phyloP scores from a whole-genome alignment of 305 asterid genomes.

The Solanum aculeatissimum region DNA sequence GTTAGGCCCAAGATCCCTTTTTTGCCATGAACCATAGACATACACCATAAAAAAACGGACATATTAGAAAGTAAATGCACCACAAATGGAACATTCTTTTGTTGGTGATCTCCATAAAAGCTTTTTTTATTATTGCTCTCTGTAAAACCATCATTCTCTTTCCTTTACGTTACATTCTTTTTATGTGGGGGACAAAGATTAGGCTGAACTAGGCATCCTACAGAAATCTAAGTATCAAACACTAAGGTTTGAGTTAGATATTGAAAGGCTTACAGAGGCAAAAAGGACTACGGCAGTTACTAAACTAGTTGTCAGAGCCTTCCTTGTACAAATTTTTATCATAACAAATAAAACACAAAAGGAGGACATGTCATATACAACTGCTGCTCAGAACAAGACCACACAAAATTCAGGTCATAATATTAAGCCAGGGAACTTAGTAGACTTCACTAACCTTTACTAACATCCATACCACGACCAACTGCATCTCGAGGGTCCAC shows the following conservation, averaged over 20 bases:
- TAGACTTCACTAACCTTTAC: conserved; percentile 51
- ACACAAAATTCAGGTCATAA: not conserved
- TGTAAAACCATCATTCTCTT: not conserved
- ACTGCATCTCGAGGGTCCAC: conserved; percentile 83
- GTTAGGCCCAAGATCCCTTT: not conserved
- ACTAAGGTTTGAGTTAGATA: not conserved
- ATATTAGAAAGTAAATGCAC: not conserved
- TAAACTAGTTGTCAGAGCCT: not conserved
- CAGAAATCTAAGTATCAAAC: not conserved
- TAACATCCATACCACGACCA: conserved; percentile 84
- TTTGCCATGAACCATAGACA: not conserved
- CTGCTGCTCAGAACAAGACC: not conserved
- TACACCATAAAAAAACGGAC: not conserved
- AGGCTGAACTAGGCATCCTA: not conserved
- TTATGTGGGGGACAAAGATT: not conserved
- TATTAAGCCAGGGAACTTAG: not conserved
- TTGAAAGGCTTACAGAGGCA: not conserved
- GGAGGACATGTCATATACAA: not conserved
- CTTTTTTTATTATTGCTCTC: not conserved
- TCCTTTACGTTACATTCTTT: not conserved
- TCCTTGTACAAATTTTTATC: not conserved
- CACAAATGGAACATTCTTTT: not conserved
- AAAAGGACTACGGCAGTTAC: not conserved
- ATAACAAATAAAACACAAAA: not conserved
- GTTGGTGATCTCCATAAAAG: not conserved